phyloP scores from a whole-genome alignment of 352 stramenopile genomes.

The Globisporangium yorkense region DNA sequence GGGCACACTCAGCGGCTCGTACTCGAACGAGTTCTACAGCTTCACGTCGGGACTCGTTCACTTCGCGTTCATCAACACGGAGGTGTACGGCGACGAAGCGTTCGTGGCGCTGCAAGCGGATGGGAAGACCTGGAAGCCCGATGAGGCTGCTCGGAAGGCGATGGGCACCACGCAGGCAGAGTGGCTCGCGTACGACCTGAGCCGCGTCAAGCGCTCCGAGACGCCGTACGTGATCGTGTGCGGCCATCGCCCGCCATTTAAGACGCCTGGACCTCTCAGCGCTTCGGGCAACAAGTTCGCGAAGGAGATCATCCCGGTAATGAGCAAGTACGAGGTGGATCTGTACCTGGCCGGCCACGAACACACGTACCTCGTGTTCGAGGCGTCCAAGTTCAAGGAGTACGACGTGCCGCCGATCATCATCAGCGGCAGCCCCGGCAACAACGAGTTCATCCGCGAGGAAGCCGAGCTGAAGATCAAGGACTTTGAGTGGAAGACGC shows the following conservation, averaged over 20 bases:
- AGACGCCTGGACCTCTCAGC: conserved; percentile 43
- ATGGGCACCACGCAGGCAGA: conserved; percentile 28
- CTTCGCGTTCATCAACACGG: conserved; percentile 77
- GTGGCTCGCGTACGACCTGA: conserved; percentile 73
- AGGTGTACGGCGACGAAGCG: conserved; percentile 67
- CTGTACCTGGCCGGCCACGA: conserved; percentile 67
- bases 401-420: conserved; percentile 66
- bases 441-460: conserved; percentile 70
- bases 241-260: conserved; percentile 64
- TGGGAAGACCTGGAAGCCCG: conserved; percentile 38
- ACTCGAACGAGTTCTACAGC: conserved; percentile 73
- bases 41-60: conserved; percentile 60
- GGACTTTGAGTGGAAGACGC: conserved; percentile 49
- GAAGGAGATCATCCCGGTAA: conserved; percentile 59
- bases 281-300: conserved; percentile 43
- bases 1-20: conserved; percentile 46
- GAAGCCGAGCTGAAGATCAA: conserved; percentile 39
- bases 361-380: conserved; percentile 66
- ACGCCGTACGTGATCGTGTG: conserved; percentile 76
- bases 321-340: conserved; percentile 71
- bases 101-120: conserved; percentile 39
- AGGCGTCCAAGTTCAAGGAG: conserved; percentile 36
- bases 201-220: conserved; percentile 42
- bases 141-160: conserved; percentile 31
- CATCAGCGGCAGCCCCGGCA: conserved; percentile 63